These are phyloP conservation scores for Chimonanthus praecox DNA, from an alignment of 164 flowering plant genomes.

Conservation along the genomic window DNA sequence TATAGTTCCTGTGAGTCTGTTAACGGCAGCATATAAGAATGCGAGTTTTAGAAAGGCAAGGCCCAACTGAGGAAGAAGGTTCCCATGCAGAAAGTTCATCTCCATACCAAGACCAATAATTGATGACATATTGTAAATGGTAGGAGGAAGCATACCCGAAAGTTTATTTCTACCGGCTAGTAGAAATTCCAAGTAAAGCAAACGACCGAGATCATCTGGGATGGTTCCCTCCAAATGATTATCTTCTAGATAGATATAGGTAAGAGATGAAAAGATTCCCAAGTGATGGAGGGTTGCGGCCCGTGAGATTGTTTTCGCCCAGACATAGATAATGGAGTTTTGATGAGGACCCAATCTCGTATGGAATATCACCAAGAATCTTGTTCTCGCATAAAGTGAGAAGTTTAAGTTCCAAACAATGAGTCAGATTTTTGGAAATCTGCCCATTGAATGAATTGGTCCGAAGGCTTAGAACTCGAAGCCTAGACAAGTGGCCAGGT, in stretches of 20 bases:
- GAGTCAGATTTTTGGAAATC: conserved; percentile 26
- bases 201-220: not conserved
- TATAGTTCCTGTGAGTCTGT: conserved; percentile 36
- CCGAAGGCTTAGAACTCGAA: conserved; percentile 24
- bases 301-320: not conserved
- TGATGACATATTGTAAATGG: not conserved
- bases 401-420: conserved; percentile 12
- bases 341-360: not conserved
- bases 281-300: not conserved
- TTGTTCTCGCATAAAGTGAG: conserved; percentile 13
- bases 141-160: not conserved
- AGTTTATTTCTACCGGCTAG: not conserved
- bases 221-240: conserved; percentile 4
- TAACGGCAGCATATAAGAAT: conserved; percentile 17
- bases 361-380: not conserved
- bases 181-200: not conserved
- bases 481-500: conserved; percentile 22
- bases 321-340: not conserved
- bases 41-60: conserved; percentile 29
- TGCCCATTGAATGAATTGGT: conserved; percentile 24
- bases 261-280: not conserved
- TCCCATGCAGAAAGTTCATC: conserved; percentile 21
- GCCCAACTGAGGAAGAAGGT: conserved; percentile 11
- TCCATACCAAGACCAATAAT: not conserved
- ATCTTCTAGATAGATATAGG: not conserved